Base-by-base conservation (phyloP, 176 grass and related monocot genomes). In the Paspalum vaginatum region DNA sequence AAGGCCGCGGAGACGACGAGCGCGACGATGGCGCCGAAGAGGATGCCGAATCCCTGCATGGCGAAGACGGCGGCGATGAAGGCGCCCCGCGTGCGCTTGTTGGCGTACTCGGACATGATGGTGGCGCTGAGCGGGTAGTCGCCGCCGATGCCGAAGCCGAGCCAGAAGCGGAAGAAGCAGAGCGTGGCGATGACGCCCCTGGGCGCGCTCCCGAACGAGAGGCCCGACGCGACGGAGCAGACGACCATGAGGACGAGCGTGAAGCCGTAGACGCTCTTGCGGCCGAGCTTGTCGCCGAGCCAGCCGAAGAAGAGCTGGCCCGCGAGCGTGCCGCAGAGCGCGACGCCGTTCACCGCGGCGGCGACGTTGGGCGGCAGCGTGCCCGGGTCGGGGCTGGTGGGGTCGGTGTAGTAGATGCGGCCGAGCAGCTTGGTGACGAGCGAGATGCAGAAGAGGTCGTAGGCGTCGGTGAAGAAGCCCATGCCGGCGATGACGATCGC, bases 51-150 rank as follows among this genome's bases (percentile, higher is more conserved):
- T 22, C 89, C 93, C 81, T 95, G 89, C 81, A 83, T 87, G 51
- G 92, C 92, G 61, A 95, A 91, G 15, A 95, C 92, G 1, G 89
- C 92, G 6, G 92, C 89, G 70, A 95, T 95, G 84, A 92, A 95
- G 20, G 92, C 64, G 4, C 87, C 89, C 25, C 92, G 89, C 10
- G 92, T 94, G 21, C 40, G 69, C 79, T 94, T 93, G 77, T 89
- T 93, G 8, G 91, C 88, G 72, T 93, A 93, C 78, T 93, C 91
- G 0, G 91, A 90, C 91, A 93, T 93, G 75, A 93, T 93, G 20
- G 91, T 93, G 32, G 88, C 91, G 16, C 72, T 76, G 1, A 88
- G 65, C 0, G 87, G 87, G 57, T 93, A 90, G 66, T 93, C 87
- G 3, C 87, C 91, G 14, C 87, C 91, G 62, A 93, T 60, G 20